phyloP scores from a whole-genome alignment of 192 early-diverging fungal species.

The Pecoramyces ruminantium region DNA sequence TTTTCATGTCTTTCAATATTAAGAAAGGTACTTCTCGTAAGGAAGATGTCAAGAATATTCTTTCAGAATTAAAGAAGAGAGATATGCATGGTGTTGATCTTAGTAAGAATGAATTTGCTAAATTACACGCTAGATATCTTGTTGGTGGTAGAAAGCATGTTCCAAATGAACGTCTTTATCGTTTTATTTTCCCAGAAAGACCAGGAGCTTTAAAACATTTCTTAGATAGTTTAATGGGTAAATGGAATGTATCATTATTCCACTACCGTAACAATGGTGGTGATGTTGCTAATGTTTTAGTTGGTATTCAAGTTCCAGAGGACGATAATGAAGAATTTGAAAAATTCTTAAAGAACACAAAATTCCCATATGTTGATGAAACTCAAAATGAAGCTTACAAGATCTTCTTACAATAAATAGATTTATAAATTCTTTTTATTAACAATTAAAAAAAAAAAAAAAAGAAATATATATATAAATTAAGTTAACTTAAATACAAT shows the following conservation, averaged over 20 bases:
- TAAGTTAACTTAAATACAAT: too few species aligned
- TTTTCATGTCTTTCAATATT: constrained; percentile 79
- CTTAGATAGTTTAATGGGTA: constrained; percentile 42
- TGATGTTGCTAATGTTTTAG: constrained; percentile 83
- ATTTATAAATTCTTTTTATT: constrained; percentile 64
- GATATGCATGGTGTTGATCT: constrained; percentile 67
- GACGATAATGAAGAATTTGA: constrained; percentile 44
- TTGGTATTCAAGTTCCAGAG: constrained; percentile 80
- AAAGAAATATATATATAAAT: too few species aligned
- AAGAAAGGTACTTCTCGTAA: constrained; percentile 29
- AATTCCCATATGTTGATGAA: constrained; percentile 82
- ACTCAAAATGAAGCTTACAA: constrained; percentile 79
- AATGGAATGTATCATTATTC: constrained; percentile 75
- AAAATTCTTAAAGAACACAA: constrained; percentile 57
- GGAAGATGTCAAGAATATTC: constrained; percentile 49
- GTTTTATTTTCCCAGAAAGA: constrained; percentile 92
- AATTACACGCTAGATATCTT: constrained; percentile 87
- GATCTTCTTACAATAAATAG: constrained; percentile 38
- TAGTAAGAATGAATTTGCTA: constrained; percentile 86
- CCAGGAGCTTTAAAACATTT: constrained; percentile 85
- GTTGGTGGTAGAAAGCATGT: constrained; percentile 66
- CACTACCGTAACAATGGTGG: constrained; percentile 93
- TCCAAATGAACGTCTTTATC: constrained; percentile 71
- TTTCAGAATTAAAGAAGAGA: constrained; percentile 29
- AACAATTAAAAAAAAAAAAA: background rate